These are phyloP conservation scores for Usnea hakonensis DNA, from an alignment of 495 filamentous ascomycete genomes.

Conservation along the genomic window DNA sequence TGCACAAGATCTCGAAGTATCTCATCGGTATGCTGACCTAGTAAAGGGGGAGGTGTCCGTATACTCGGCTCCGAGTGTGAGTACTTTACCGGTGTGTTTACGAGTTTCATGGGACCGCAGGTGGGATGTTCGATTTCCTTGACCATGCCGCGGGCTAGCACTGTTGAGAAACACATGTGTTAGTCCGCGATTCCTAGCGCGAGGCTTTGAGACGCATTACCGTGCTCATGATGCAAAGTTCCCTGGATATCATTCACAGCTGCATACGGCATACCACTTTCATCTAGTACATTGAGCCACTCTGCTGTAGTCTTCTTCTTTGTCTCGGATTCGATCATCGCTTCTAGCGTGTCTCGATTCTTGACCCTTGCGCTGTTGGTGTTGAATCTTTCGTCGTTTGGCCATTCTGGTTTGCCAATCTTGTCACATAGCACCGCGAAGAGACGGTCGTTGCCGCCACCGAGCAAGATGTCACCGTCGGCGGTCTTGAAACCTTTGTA, in stretches of 20 bases:
- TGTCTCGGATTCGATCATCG: constrained; percentile 66
- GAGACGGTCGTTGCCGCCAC: constrained; percentile 87
- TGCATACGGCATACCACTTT: constrained; percentile 88
- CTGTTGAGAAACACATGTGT: constrained; percentile 33
- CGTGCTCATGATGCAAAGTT: constrained; percentile 77
- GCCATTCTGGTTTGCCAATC: constrained; percentile 73
- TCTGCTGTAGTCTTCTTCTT: constrained; percentile 73
- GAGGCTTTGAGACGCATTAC: constrained; percentile 30
- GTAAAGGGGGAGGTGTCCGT: constrained; percentile 68
- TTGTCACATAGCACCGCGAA: constrained; percentile 80
- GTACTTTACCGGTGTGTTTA: constrained; percentile 96
- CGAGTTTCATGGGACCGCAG: constrained; percentile 79
- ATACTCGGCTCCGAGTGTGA: constrained; percentile 74
- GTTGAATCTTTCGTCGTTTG: constrained; percentile 61
- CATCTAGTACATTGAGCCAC: constrained; percentile 83
- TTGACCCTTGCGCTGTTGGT: constrained; percentile 78
- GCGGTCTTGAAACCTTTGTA: constrained; percentile 88
- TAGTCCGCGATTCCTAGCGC: background rate
- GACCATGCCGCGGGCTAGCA: constrained; percentile 79
- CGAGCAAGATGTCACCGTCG: constrained; percentile 86
- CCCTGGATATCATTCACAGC: constrained; percentile 87
- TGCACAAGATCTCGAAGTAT: constrained; percentile 62
- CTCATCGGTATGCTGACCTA: constrained; percentile 91
- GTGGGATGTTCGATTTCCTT: constrained; percentile 71
- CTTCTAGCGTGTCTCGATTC: constrained; percentile 67